Evolutionary conservation across 2,329 filamentous ascomycete genomes (phyloP).

Genomic region (Pseudogymnoascus sp.): DNA sequence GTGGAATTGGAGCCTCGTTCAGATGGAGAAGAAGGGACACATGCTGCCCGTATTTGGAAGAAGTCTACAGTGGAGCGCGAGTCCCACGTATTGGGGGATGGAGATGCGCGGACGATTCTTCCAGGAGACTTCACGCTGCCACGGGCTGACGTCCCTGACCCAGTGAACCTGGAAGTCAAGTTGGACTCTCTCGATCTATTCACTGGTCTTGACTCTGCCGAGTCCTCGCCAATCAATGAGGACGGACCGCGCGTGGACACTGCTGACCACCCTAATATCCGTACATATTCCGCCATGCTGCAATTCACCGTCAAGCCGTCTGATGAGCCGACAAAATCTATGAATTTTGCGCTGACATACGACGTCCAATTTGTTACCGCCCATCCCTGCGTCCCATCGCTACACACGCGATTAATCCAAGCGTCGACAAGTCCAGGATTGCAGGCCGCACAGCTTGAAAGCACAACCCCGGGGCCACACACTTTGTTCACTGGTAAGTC

Average conservation of each 20-base stretch:
- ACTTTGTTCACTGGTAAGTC: conserved; percentile 36
- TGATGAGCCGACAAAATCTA: conserved; percentile 20
- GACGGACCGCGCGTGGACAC: conserved; percentile 16
- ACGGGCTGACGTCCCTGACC: conserved; percentile 44
- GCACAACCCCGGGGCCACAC: conserved; percentile 10
- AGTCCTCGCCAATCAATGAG: not conserved
- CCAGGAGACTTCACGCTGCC: conserved; percentile 58
- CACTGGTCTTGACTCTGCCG: conserved; percentile 16
- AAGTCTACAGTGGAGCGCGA: conserved; percentile 52
- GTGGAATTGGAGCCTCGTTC: conserved; percentile 40
- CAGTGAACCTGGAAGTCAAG: conserved; percentile 39
- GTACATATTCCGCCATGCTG: conserved; percentile 28
- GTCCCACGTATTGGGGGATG: conserved; percentile 52
- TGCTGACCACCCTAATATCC: conserved; percentile 17
- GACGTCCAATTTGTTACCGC: conserved; percentile 60
- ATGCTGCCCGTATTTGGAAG: conserved; percentile 53
- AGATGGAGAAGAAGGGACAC: conserved; percentile 45
- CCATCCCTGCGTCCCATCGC: conserved; percentile 54
- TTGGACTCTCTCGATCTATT: conserved; percentile 45
- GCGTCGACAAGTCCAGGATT: conserved; percentile 53
- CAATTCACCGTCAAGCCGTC: conserved; percentile 21
- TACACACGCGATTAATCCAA: conserved; percentile 49
- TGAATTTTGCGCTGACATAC: conserved; percentile 38
- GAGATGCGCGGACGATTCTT: conserved; percentile 45
- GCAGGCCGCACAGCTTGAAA: conserved; percentile 41